Evolutionary conservation across 768 basidiomycete species (phyloP).

Genomic region (Mrakia frigida): DNA sequence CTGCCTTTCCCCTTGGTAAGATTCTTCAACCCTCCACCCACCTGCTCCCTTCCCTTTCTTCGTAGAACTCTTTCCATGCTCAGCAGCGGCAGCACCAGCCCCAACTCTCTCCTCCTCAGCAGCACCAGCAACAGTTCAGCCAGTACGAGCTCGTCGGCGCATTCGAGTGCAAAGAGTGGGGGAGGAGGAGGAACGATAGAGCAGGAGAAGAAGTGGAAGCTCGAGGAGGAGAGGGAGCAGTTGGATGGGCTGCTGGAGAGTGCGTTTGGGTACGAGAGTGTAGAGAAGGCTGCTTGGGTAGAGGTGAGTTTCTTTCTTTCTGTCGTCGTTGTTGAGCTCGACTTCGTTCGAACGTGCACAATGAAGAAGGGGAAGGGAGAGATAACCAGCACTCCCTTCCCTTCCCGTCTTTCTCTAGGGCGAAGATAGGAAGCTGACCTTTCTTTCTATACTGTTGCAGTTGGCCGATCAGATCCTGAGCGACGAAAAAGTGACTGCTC

Average conservation of each 20-base stretch:
- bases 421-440: neutral
- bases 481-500: slow-evolving; percentile 13
- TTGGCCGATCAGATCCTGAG: neutral
- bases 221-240: slow-evolving; percentile 1
- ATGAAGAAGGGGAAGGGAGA: neutral
- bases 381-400: neutral
- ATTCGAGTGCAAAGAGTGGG: too few species aligned
- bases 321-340: neutral
- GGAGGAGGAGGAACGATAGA: neutral
- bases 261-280: slow-evolving; percentile 5
- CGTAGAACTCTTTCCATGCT: too few species aligned
- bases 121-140: too few species aligned
- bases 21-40: too few species aligned
- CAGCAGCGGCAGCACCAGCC: too few species aligned
- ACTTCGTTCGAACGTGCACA: neutral
- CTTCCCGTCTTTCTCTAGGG: neutral
- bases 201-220: neutral
- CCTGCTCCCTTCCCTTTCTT: too few species aligned
- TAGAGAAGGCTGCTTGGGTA: neutral
- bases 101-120: too few species aligned
- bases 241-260: neutral
- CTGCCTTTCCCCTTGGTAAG: too few species aligned
- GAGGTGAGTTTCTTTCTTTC: neutral
- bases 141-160: too few species aligned
- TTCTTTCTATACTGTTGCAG: neutral